Evolutionary conservation across 2,329 filamentous ascomycete genomes (phyloP), one percentile per base, ranked within the genome.

Genomic region (Thielaviopsis musarum): DNA sequence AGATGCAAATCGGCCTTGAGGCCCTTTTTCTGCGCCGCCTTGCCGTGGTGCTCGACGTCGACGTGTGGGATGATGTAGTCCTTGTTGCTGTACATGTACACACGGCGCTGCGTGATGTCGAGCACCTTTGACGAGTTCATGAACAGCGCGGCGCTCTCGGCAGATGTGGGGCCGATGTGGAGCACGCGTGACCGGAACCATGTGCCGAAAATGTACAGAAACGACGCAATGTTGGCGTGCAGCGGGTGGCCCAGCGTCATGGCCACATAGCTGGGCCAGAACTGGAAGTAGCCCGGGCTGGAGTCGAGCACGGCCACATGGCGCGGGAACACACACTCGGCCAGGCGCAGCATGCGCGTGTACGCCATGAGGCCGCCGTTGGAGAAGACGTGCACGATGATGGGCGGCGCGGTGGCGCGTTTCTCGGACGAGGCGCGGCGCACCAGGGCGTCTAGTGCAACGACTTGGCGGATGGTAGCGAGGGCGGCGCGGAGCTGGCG

Each of bases 361-460:
- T 48, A 57, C 21, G 21, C 24, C 22, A 49, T 19, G 15, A 72
- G 69, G 55, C 77, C 78, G 59, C 77, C 77, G 63, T 80, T 79
- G 51, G 77, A 80, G 64, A 80, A 79, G 45, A 73, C 61, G 64
- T 80, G 77, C 13, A 76, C 65, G 2, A 79, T 69, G 13, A 79
- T 67, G 26, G 34, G 55, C 9, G 21, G 38, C 24, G 24, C 24
- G 13, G 5, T 15, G 21, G 24, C 12, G 19, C 1, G 19, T 10
- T 24, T 21, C 10, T n/a, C 17, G 17, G 17, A 4, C 4, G 49
- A 10, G 19, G n/a, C 10, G 19, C 19, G 49, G 19, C 22, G 19
- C 19, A 24, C 49, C 5, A 24, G 49, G 9, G 10, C 49, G 49
- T 24, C 49, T 3, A 52, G 49, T 15, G 49, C 49, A 4, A 24